These are phyloP conservation scores for Melanogaster broomeanus DNA, from an alignment of 768 basidiomycete species.

Conservation along the genomic window DNA sequence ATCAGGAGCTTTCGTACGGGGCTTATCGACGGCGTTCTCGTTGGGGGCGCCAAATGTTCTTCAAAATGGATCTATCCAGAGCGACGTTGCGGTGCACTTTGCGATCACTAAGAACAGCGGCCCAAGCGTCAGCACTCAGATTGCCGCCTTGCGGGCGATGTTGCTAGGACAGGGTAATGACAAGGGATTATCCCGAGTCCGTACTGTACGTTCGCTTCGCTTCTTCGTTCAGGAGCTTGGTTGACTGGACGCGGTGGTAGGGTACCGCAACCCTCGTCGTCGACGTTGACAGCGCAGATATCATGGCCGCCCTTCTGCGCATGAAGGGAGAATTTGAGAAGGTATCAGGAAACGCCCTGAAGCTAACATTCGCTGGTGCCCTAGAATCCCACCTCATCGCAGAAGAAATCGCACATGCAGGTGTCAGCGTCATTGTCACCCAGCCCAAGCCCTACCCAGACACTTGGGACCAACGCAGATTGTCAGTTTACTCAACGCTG, in stretches of 20 bases:
- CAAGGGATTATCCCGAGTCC: constrained; percentile 18
- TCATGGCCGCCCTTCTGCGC: constrained; percentile 68
- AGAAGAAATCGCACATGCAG: constrained; percentile 61
- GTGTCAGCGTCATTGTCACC: constrained; percentile 71
- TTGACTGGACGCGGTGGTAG: constrained; percentile 25
- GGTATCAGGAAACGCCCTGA: constrained; percentile 55
- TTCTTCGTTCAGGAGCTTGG: neutral
- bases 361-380: constrained; percentile 63
- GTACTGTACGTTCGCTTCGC: constrained; percentile 8
- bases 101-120: constrained; percentile 41
- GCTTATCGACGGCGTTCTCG: constrained; percentile 62
- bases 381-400: constrained; percentile 68
- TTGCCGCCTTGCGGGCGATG: constrained; percentile 62
- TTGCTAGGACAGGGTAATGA: constrained; percentile 55
- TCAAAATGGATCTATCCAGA: constrained; percentile 35
- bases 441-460: constrained; percentile 62
- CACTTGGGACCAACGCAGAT: constrained; percentile 64
- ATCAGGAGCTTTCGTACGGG: constrained; percentile 53
- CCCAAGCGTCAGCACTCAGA: constrained; percentile 65
- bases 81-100: constrained; percentile 64
- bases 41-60: constrained; percentile 43
- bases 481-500: constrained; percentile 41
- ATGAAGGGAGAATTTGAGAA: constrained; percentile 70
- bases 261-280: constrained; percentile 69
- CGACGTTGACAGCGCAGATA: constrained; percentile 67